A percentile compares a stretch with the other conserved stretches of the same genome.
Conservation (phyloP, 2,329 filamentous ascomycete genomes). For the Dothidotthia symphoricarpi region DNA sequence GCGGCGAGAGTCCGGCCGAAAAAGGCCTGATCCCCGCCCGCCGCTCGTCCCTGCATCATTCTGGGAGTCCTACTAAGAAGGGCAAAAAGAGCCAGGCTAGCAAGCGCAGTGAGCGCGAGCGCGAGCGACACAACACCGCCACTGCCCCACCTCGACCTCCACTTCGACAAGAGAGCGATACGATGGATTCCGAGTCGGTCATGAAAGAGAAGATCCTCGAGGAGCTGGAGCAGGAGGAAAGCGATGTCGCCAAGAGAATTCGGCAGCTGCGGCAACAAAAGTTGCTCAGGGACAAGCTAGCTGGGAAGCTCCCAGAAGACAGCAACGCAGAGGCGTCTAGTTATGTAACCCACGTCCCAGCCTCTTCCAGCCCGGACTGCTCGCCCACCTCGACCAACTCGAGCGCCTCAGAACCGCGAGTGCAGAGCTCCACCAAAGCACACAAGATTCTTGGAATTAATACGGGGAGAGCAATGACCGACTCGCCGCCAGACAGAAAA, state of each 20-base stretch:
- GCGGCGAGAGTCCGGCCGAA: conserved; percentile 28
- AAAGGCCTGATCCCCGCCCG: conserved; percentile 35
- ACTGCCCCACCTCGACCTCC: conserved; percentile 11
- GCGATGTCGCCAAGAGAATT: conserved; percentile 58
- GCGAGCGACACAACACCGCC: conserved; percentile 29
- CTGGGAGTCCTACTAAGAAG: conserved; percentile 35
- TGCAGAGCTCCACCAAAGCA: conserved; percentile 40
- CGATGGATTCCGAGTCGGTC: conserved; percentile 21
- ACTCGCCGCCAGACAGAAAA: conserved; percentile 10
- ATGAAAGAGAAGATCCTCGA: conserved; percentile 32
- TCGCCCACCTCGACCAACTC: conserved; percentile 37
- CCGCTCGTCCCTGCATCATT: conserved; percentile 36
- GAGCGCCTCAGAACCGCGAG: conserved; percentile 31
- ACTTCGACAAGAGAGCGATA: conserved; percentile 22
- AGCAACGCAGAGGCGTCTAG: conserved; percentile 45
- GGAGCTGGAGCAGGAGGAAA: conserved; percentile 47
- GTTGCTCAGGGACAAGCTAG: conserved; percentile 51
- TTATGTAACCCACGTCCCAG: conserved; percentile 38
- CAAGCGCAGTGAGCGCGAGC: conserved; percentile 24
- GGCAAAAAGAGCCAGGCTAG: conserved; percentile 25
- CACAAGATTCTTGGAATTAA: conserved; percentile 45
- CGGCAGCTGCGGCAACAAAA: conserved; percentile 59
- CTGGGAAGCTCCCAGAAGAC: conserved; percentile 32
- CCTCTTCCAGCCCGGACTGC: conserved; percentile 23
- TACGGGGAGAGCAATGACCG: conserved; percentile 17